These are phyloP conservation scores for Stereocaulon alpinum DNA, from an alignment of 495 filamentous ascomycete genomes.

Conservation along the genomic window DNA sequence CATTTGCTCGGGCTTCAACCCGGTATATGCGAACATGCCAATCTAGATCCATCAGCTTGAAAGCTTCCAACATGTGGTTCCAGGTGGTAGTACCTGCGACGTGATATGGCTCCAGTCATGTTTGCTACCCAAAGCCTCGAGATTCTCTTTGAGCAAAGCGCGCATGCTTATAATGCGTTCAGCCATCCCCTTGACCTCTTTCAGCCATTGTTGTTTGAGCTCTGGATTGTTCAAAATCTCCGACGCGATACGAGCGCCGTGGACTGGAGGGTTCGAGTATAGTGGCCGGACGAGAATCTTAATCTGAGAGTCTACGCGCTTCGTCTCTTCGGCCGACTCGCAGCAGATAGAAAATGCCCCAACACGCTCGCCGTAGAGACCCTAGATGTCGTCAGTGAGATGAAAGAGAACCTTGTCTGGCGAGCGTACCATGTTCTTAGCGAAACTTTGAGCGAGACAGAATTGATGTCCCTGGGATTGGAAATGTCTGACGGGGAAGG, in stretches of 20 bases:
- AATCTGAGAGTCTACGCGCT: slow-evolving; percentile 91
- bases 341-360: slow-evolving; percentile 92
- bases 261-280: slow-evolving; percentile 96
- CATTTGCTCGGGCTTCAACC: slow-evolving; percentile 87
- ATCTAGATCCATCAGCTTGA: slow-evolving; percentile 45
- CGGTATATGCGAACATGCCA: slow-evolving; percentile 99
- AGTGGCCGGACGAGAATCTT: slow-evolving; percentile 96
- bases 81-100: slow-evolving; percentile 46
- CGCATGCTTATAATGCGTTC: slow-evolving; percentile 99
- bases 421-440: slow-evolving; percentile 87
- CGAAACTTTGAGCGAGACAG: slow-evolving; percentile 86
- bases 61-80: not conserved
- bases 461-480: slow-evolving; percentile 85
- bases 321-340: slow-evolving; percentile 78
- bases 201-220: slow-evolving; percentile 88
- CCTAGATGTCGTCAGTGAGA: slow-evolving; percentile 35
- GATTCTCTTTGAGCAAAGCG: slow-evolving; percentile 78
- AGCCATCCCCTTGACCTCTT: slow-evolving; percentile 97
- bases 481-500: slow-evolving; percentile 86
- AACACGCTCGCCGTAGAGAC: slow-evolving; percentile 96
- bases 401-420: not conserved
- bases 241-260: slow-evolving; percentile 88
- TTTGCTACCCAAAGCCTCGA: slow-evolving; percentile 87
- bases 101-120: slow-evolving; percentile 99
- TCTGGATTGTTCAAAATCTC: slow-evolving; percentile 81